A percentile compares a stretch with the other conserved stretches of the same genome.
phyloP scores from a whole-genome alignment of 306 rosid species.

The cucumber (Cucumis sativus) region DNA sequence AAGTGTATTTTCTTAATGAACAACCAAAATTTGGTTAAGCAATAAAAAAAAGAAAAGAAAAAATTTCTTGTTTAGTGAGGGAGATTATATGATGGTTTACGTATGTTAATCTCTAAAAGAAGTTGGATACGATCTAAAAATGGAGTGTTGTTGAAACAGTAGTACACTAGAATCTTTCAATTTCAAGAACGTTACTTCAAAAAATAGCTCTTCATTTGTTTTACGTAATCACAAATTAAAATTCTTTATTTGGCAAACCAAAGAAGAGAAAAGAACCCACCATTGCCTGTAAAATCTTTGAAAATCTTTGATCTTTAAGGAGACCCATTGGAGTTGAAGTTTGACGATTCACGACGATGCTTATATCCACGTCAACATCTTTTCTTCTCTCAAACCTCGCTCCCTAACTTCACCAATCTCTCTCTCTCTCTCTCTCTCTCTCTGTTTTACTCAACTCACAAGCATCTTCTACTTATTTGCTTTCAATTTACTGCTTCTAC shows the following conservation, averaged over 20 bases:
- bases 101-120: not conserved
- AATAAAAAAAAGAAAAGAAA: too few relatives aligned
- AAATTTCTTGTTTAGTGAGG: not conserved
- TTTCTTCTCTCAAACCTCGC: not conserved
- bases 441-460: constrained; percentile 16
- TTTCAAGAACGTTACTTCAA: not conserved
- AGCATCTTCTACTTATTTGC: constrained; percentile 15
- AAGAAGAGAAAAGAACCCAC: not conserved
- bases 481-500: constrained; percentile 1
- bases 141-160: not conserved
- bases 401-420: not conserved
- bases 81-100: not conserved
- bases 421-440: constrained; percentile 1
- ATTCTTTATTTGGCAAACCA: not conserved
- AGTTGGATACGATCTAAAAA: not conserved
- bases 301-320: constrained; percentile 3
- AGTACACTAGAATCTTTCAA: not conserved
- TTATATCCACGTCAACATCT: constrained; percentile 21
- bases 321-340: not conserved
- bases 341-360: not conserved
- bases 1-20: too few relatives aligned
- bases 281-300: not conserved
- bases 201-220: not conserved
- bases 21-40: too few relatives aligned
- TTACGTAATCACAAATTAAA: not conserved